A percentile compares a stretch with the other conserved stretches of the same genome.
These are phyloP conservation scores for Penicillium egyptiacum DNA, from an alignment of 495 filamentous ascomycete species.

Conservation along the genomic window DNA sequence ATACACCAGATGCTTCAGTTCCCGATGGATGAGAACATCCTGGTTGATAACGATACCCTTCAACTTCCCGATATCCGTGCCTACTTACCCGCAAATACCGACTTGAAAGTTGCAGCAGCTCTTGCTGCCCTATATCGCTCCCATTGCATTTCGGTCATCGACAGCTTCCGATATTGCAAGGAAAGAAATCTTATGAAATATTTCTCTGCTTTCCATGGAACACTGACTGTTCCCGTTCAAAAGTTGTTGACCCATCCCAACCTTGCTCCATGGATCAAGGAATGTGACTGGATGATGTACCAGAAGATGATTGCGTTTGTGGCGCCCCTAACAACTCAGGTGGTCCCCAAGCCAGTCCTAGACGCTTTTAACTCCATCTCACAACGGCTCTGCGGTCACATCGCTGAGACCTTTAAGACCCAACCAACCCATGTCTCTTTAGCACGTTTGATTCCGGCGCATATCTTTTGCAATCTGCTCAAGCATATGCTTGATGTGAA, in stretches of 20 bases:
- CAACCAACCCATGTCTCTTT: slow-evolving; percentile 80
- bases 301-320: slow-evolving; percentile 93
- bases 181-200: slow-evolving; percentile 92
- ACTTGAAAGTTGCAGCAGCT: slow-evolving; percentile 77
- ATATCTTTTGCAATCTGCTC: slow-evolving; percentile 81
- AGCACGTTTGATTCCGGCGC: slow-evolving; percentile 83
- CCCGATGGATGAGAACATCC: slow-evolving; percentile 50
- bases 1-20: slow-evolving; percentile 69
- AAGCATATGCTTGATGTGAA: slow-evolving; percentile 88
- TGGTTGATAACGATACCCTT: slow-evolving; percentile 65
- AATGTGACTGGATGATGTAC: slow-evolving; percentile 94
- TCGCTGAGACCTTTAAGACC: slow-evolving; percentile 72
- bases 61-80: slow-evolving; percentile 73
- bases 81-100: slow-evolving; percentile 71
- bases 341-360: slow-evolving; percentile 79
- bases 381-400: slow-evolving; percentile 71
- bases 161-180: slow-evolving; percentile 92
- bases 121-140: slow-evolving; percentile 85
- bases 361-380: slow-evolving; percentile 83
- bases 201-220: slow-evolving; percentile 94
- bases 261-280: slow-evolving; percentile 88
- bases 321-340: slow-evolving; percentile 79
- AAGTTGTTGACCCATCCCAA: slow-evolving; percentile 81
- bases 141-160: slow-evolving; percentile 91
- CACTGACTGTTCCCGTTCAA: slow-evolving; percentile 94